phyloP scores from a whole-genome alignment of 768 basidiomycete species.

The Tylopilus subfusipes region DNA sequence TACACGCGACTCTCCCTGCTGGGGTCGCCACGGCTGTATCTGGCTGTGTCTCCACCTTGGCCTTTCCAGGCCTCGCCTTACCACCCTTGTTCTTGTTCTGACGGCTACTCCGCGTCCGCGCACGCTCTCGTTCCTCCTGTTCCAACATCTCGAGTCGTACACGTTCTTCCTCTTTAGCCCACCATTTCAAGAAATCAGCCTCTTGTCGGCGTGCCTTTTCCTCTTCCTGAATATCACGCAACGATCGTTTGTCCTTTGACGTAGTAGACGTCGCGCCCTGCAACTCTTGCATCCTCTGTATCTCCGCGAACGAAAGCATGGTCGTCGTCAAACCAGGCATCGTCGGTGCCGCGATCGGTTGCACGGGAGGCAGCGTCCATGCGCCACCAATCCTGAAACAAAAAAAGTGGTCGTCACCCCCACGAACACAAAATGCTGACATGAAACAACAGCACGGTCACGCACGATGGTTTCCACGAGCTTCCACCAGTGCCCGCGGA shows the following conservation, averaged over 20 bases:
- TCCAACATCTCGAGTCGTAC: slow-evolving; percentile 46
- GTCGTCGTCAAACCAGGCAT: slow-evolving; percentile 19
- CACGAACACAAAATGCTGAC: neutral
- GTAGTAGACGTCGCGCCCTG: slow-evolving; percentile 37
- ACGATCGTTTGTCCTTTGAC: slow-evolving; percentile 54
- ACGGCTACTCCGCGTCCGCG: neutral
- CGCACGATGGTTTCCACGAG: slow-evolving; percentile 51
- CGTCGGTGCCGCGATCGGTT: slow-evolving; percentile 39
- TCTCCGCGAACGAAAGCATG: slow-evolving; percentile 70
- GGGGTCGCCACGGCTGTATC: neutral
- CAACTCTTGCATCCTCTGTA: slow-evolving; percentile 73
- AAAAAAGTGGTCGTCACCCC: neutral
- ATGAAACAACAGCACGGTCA: slow-evolving; percentile 5
- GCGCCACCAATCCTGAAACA: slow-evolving; percentile 39
- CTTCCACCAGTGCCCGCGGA: slow-evolving; percentile 14
- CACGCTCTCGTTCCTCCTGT: neutral
- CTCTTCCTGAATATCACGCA: slow-evolving; percentile 85
- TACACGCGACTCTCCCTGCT: slow-evolving; percentile 1
- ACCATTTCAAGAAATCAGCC: slow-evolving; percentile 85
- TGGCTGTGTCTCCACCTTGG: neutral
- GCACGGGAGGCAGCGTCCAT: slow-evolving; percentile 59
- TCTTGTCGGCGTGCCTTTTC: slow-evolving; percentile 65
- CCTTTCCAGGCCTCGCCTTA: slow-evolving; percentile 8
- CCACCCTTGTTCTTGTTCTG: slow-evolving; percentile 4
- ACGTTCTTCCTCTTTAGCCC: slow-evolving; percentile 78